Evolutionary conservation across 169 alveolate species (phyloP).

Genomic region (Ichthyophthirius multifiliis): DNA sequence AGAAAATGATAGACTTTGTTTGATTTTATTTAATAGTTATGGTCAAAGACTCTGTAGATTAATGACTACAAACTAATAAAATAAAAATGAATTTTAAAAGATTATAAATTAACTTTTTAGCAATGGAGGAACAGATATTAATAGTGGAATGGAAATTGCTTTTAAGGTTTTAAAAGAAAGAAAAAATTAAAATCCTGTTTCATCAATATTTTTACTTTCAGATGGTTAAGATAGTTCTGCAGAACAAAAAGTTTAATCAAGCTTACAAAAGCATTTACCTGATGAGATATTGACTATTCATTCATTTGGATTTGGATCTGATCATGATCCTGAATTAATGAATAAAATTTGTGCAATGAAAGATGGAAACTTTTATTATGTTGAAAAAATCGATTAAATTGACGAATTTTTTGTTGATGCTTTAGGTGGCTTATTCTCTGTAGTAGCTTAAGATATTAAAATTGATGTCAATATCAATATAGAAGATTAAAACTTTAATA

Average conservation of each 20-base stretch:
- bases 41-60: constrained; percentile 40
- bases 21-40: constrained; percentile 41
- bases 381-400: constrained; percentile 42
- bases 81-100: constrained; percentile 12
- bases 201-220: constrained; percentile 27
- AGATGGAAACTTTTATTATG: constrained; percentile 58
- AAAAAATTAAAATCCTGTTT: constrained; percentile 23
- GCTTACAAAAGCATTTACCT: neutral
- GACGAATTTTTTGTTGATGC: constrained; percentile 55
- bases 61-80: constrained; percentile 33
- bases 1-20: constrained; percentile 48
- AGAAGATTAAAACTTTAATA: neutral
- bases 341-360: constrained; percentile 37
- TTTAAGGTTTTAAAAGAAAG: constrained; percentile 32
- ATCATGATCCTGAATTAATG: constrained; percentile 58
- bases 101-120: constrained; percentile 21
- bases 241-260: neutral
- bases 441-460: constrained; percentile 44
- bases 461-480: neutral
- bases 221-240: constrained; percentile 32
- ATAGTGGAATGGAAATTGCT: constrained; percentile 44
- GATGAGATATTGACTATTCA: constrained; percentile 31
- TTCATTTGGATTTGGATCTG: constrained; percentile 61
- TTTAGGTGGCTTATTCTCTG: constrained; percentile 62
- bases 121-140: constrained; percentile 52